Conservation (phyloP, 192 early-diverging fungal species). For the Endogone sp. region DNA sequence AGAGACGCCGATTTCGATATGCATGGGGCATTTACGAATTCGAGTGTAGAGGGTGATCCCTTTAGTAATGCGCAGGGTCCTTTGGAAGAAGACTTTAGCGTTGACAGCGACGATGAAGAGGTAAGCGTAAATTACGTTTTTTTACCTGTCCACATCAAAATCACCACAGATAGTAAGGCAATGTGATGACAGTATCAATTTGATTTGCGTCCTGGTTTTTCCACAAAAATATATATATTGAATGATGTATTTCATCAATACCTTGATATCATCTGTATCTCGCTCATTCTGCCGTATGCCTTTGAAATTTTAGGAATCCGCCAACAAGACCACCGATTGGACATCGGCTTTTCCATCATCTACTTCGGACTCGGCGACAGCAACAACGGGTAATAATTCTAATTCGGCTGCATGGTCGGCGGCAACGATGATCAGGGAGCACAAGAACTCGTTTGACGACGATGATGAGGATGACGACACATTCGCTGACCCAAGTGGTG, state of each 20-base stretch:
- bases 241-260: too few species aligned
- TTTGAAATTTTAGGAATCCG: not conserved
- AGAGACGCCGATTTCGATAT: not conserved
- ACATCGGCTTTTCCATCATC: slow-evolving; percentile 11
- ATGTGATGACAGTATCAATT: too few species aligned
- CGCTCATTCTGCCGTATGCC: too few species aligned
- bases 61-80: not conserved
- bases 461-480: slow-evolving; percentile 11
- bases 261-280: too few species aligned
- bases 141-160: too few species aligned
- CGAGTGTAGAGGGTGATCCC: not conserved
- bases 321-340: slow-evolving; percentile 16
- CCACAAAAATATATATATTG: too few species aligned
- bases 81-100: not conserved
- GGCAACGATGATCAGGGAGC: not conserved
- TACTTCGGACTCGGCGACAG: not conserved
- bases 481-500: not conserved
- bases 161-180: too few species aligned
- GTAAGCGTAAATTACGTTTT: not conserved
- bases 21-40: not conserved
- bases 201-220: too few species aligned
- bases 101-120: slow-evolving; percentile 12
- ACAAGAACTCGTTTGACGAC: slow-evolving; percentile 1
- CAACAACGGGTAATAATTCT: not conserved
- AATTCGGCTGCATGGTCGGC: not conserved